These are phyloP conservation scores for Favolaschia claudopus DNA, from an alignment of 768 basidiomycete species.

Conservation along the genomic window DNA sequence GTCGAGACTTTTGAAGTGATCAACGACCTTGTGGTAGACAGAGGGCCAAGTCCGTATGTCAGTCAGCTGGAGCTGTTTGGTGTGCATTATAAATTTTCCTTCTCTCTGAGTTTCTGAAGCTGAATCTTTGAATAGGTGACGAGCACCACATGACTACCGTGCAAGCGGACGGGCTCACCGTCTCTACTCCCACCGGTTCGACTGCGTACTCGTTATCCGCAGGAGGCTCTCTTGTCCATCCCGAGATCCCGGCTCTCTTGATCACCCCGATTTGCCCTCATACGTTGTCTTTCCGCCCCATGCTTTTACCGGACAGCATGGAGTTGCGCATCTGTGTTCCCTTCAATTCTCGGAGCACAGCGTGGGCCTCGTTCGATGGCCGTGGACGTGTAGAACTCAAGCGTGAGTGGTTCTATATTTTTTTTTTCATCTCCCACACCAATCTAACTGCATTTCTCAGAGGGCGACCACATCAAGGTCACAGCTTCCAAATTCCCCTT, in stretches of 20 bases:
- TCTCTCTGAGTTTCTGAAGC: slow-evolving; percentile 1
- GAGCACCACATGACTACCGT: slow-evolving; percentile 99
- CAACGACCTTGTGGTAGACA: slow-evolving; percentile 97
- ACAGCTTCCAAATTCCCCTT: slow-evolving; percentile 97
- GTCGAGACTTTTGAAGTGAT: slow-evolving; percentile 96
- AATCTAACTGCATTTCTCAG: slow-evolving; percentile 49
- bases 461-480: slow-evolving; percentile 99
- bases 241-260: slow-evolving; percentile 94
- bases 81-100: slow-evolving; percentile 46
- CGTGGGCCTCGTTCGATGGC: slow-evolving; percentile 99
- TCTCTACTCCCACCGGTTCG: slow-evolving; percentile 97
- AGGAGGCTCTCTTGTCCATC: slow-evolving; percentile 96
- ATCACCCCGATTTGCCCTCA: slow-evolving; percentile 99
- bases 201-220: slow-evolving; percentile 99
- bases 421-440: background rate
- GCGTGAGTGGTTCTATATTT: slow-evolving; percentile 77
- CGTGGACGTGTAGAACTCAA: slow-evolving; percentile 94
- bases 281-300: slow-evolving; percentile 97
- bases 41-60: slow-evolving; percentile 98
- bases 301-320: slow-evolving; percentile 98
- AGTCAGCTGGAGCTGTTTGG: slow-evolving; percentile 96
- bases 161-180: slow-evolving; percentile 94
- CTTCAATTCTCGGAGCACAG: slow-evolving; percentile 96
- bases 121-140: slow-evolving; percentile 67
- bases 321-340: slow-evolving; percentile 98